phyloP scores from a whole-genome alignment of 257 asterid genomes.

The Ilex aquifolium region DNA sequence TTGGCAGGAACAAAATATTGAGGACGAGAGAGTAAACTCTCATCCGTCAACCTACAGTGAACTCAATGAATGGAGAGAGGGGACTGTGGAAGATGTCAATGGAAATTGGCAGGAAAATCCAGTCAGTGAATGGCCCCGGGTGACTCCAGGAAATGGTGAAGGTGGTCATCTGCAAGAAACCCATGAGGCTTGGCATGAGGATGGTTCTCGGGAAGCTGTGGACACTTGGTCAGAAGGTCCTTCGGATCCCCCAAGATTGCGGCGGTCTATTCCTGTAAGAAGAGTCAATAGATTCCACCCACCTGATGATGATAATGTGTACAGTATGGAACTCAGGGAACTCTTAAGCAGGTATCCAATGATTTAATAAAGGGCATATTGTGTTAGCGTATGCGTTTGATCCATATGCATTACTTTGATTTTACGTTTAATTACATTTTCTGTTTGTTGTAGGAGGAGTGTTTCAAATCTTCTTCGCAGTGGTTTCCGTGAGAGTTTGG shows the following conservation, averaged over 20 bases:
- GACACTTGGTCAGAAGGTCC: background rate
- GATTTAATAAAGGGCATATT: too few species aligned
- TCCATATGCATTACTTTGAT: background rate
- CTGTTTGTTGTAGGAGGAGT: background rate
- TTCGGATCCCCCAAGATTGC: background rate
- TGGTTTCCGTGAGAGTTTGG: slow-evolving; percentile 3
- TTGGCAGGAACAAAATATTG: background rate
- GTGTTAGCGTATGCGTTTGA: too few species aligned
- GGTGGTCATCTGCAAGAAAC: background rate
- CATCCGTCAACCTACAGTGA: too few species aligned
- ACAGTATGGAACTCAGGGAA: slow-evolving; percentile 1
- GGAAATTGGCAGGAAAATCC: background rate
- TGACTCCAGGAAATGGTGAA: too few species aligned
- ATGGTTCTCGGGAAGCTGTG: background rate
- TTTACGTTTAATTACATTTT: background rate
- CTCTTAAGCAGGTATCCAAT: background rate
- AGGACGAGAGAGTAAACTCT: too few species aligned
- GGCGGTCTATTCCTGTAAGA: background rate
- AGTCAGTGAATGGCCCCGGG: too few species aligned
- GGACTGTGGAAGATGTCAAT: background rate
- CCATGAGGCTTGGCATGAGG: background rate
- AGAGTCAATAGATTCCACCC: background rate
- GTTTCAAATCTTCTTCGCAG: slow-evolving; percentile 3
- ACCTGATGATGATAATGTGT: background rate
- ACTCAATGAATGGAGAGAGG: background rate